phyloP scores from a whole-genome alignment of 2,329 filamentous ascomycete genomes.

The Dactylonectria macrodidyma region DNA sequence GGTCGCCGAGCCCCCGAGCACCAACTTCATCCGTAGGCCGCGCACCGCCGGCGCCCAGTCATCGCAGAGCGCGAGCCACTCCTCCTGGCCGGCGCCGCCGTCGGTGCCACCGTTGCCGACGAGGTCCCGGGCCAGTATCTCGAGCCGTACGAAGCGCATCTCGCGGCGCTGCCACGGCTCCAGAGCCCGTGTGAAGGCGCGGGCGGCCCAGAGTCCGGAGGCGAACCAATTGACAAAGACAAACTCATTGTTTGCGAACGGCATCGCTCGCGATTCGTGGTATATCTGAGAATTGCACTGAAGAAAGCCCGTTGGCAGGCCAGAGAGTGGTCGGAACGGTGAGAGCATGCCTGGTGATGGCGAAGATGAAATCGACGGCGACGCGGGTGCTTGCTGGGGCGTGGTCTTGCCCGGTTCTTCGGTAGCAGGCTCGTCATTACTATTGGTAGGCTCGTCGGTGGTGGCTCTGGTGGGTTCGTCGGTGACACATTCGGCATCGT shows the following conservation, averaged over 20 bases:
- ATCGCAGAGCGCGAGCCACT: constrained; percentile 57
- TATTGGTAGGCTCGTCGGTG: not conserved
- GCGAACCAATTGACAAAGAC: constrained; percentile 63
- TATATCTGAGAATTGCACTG: constrained; percentile 58
- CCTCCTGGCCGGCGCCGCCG: constrained; percentile 44
- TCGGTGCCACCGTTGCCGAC: constrained; percentile 40
- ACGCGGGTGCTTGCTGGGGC: not conserved
- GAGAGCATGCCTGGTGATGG: constrained; percentile 44
- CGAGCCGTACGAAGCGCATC: constrained; percentile 59
- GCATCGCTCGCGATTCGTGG: constrained; percentile 56
- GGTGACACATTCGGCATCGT: not conserved
- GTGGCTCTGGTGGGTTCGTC: not conserved
- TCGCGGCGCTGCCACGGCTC: constrained; percentile 59
- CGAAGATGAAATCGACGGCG: not conserved
- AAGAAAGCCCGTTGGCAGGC: constrained; percentile 59
- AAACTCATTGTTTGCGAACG: constrained; percentile 62
- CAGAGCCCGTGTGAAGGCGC: constrained; percentile 53
- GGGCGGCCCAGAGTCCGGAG: constrained; percentile 60
- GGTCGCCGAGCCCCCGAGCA: constrained; percentile 39
- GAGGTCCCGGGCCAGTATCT: constrained; percentile 58
- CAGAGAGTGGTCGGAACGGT: constrained; percentile 54
- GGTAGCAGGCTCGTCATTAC: not conserved
- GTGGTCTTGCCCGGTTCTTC: not conserved
- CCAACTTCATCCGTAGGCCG: constrained; percentile 59
- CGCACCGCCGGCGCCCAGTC: constrained; percentile 54